Base-by-base conservation (phyloP, 352 stramenopile genomes). In the Pythium graminicola region DNA sequence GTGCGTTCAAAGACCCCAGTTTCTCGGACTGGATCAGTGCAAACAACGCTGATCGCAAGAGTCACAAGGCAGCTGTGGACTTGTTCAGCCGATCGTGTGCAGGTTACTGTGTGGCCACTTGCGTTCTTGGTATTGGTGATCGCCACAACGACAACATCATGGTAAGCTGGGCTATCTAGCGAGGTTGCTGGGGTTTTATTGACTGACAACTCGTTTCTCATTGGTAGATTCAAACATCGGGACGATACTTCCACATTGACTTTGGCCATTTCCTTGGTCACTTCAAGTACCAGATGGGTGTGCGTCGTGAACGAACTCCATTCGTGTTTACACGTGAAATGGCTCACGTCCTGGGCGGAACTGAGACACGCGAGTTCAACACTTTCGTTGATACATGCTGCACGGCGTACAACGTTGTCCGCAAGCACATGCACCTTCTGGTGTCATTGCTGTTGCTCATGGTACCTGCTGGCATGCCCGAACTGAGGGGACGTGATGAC, bases 141-240 rank as follows among this genome's bases (percentile, higher is more conserved):
- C 85, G 93, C 8, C 93, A 98, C 69, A 97, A 96, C 45, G 93
- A 98, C 69, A 98, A 98, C 64, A 95, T 98, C 51, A 98, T 98
- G 94, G 69, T 98, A 58, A 36, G 68, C 11, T 31, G 1, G 4
- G 16, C 6, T 22, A 10, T 17, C 42, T 26, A 10, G 26, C 13
- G 24, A 29, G n/a, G 16, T 11, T 2, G 20, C 8, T 47, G 10
- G 3, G 17, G 6, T 27, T 9, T 4, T 14, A 6, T 20, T 47
- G 28, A 43, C 9, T 20, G 22, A 43, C 36, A 22, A 22, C 36
- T 6, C 36, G 8, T 43, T 43, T 2, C 24, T 7, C 44, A n/a
- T 16, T 54, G 35, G 43, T 20, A 89, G 79, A 92, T 93, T 57
- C 59, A 63, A 19, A 77, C 72, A 17, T 78, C 70, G 4, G 83